Evolutionary conservation across 2,329 filamentous ascomycete species (phyloP).

Genomic region (Juglanconis oblonga): DNA sequence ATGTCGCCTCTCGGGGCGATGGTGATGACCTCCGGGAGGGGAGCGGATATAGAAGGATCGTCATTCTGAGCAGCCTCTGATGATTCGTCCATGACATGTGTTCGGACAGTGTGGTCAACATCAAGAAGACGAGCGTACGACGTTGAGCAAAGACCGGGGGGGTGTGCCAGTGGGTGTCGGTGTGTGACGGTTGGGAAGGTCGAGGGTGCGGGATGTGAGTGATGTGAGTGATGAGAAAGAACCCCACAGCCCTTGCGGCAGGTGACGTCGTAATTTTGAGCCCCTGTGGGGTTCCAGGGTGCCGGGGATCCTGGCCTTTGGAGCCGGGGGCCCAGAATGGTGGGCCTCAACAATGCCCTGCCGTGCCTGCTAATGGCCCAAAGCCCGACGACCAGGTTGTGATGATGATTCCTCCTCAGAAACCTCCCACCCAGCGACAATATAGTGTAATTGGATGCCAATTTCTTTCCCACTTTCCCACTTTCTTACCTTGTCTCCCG

Average conservation of each 20-base stretch:
- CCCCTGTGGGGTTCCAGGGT: no score
- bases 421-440: not conserved
- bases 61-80: constrained; percentile 21
- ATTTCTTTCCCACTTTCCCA: not conserved
- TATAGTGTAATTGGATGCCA: no score
- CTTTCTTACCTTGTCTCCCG: not conserved
- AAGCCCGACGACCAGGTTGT: not conserved
- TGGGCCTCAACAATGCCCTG: not conserved
- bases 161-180: not conserved
- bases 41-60: constrained; percentile 18
- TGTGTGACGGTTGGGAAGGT: not conserved
- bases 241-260: not conserved
- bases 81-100: constrained; percentile 22
- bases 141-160: not conserved
- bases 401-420: not conserved
- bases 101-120: constrained; percentile 5
- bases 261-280: not conserved
- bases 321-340: not conserved
- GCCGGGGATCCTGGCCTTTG: not conserved
- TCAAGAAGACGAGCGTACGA: not conserved
- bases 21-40: constrained; percentile 38
- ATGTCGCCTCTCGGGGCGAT: constrained; percentile 61
- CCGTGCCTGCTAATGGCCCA: no score
- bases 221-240: not conserved
- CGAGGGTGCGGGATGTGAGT: not conserved